These are phyloP conservation scores for Vigna mungo DNA, from an alignment of 306 rosid genomes.

Conservation along the genomic window DNA sequence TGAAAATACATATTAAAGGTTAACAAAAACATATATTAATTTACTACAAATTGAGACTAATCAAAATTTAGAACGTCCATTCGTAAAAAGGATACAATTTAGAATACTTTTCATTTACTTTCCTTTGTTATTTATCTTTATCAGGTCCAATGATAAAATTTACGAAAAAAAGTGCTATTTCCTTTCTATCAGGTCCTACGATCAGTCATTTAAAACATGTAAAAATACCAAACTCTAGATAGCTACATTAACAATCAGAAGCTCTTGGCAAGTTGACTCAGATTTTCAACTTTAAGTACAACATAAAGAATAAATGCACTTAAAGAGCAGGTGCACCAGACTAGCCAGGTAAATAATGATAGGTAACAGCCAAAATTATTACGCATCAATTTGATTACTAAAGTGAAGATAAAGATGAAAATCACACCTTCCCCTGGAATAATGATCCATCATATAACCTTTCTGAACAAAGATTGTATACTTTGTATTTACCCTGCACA, in stretches of 20 bases:
- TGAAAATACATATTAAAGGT: conserved; percentile 1
- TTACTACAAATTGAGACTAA: background rate
- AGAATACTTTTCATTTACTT: background rate
- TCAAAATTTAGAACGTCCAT: background rate
- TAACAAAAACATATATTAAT: background rate
- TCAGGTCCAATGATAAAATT: conserved; percentile 2
- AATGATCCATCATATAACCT: conserved; percentile 90
- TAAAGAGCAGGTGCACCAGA: conserved; percentile 1
- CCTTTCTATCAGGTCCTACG: background rate
- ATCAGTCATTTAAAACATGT: conserved; percentile 16
- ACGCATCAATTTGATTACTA: conserved; percentile 37
- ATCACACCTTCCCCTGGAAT: conserved; percentile 89
- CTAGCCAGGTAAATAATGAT: conserved; percentile 23
- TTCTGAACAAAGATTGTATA: conserved; percentile 97
- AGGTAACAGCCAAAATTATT: conserved; percentile 33
- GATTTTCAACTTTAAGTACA: conserved; percentile 26
- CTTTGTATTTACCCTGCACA: conserved; percentile 90
- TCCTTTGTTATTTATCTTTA: background rate
- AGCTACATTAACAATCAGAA: conserved; percentile 12
- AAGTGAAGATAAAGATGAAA: conserved; percentile 38
- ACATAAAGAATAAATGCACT: background rate
- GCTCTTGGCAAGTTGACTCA: conserved; percentile 16
- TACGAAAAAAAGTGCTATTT: background rate
- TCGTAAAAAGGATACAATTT: background rate
- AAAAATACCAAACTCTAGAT: background rate